Percentiles rank a stretch among this genome's conserved stretches.
phyloP scores from a whole-genome alignment of 1,139 yeast genomes.

The Zygosaccharomyces sapae region DNA sequence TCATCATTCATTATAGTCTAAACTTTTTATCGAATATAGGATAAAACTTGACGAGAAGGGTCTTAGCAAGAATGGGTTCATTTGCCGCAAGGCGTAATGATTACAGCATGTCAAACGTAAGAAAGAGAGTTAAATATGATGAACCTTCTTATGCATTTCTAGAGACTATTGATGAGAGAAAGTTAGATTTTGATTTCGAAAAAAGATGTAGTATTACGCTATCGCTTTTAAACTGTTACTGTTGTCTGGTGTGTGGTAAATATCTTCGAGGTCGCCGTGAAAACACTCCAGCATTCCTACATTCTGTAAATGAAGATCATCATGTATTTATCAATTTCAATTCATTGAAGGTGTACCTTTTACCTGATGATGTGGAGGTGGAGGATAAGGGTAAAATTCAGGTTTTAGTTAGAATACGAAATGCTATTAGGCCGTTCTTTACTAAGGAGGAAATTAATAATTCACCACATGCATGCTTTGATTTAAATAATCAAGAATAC shows the following conservation, averaged over 20 bases:
- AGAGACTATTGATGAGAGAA: slow-evolving; percentile 52
- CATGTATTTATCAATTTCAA: slow-evolving; percentile 58
- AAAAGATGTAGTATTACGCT: slow-evolving; percentile 62
- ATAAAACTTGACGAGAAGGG: not conserved
- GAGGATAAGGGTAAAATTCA: slow-evolving; percentile 9
- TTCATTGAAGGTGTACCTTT: slow-evolving; percentile 46
- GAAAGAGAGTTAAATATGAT: slow-evolving; percentile 3
- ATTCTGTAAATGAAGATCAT: slow-evolving; percentile 59
- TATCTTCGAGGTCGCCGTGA: slow-evolving; percentile 65
- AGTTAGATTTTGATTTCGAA: slow-evolving; percentile 67
- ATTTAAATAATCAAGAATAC: slow-evolving; percentile 46
- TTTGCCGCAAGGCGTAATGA: not conserved
- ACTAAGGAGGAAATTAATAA: slow-evolving; percentile 34
- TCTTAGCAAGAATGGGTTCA: not conserved
- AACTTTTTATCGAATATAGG: too few relatives aligned
- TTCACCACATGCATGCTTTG: slow-evolving; percentile 35
- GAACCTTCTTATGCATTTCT: slow-evolving; percentile 39
- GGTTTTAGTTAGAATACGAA: slow-evolving; percentile 48
- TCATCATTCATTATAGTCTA: too few relatives aligned
- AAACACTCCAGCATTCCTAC: slow-evolving; percentile 63
- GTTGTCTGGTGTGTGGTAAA: slow-evolving; percentile 72
- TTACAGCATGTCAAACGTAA: not conserved
- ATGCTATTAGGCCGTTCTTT: slow-evolving; percentile 52
- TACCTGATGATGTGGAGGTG: slow-evolving; percentile 49
- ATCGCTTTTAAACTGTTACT: slow-evolving; percentile 58